These are phyloP conservation scores for Coriolopsis trogii DNA, from an alignment of 1,284 basidiomycete species.

Conservation along the genomic window DNA sequence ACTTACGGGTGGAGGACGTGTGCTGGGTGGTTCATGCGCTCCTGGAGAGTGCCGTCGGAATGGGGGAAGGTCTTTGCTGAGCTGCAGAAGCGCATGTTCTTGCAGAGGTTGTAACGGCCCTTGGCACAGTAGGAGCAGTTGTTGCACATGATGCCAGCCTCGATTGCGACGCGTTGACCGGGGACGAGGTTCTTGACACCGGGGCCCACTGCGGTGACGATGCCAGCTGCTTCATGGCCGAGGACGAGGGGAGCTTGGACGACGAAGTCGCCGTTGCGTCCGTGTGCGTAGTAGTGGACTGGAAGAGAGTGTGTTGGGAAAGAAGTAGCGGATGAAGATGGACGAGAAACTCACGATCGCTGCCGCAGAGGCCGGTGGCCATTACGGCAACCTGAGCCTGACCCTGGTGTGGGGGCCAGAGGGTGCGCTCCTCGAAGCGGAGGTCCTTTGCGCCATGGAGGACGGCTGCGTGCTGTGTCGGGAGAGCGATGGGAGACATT, in stretches of 20 bases:
- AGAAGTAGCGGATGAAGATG: conserved; percentile 22
- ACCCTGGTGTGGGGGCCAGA: conserved; percentile 67
- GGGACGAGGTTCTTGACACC: conserved; percentile 67
- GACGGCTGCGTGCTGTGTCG: conserved; percentile 64
- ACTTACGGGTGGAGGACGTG: conserved; percentile 86
- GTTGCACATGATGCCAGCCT: conserved; percentile 89
- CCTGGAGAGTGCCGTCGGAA: conserved; percentile 89
- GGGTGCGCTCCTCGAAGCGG: conserved; percentile 66
- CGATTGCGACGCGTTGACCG: conserved; percentile 92
- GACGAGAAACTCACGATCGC: conserved; percentile 65
- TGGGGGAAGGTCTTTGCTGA: conserved; percentile 94
- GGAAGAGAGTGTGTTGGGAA: conserved; percentile 13
- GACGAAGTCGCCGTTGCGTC: conserved; percentile 90
- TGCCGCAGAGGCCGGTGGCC: conserved; percentile 91
- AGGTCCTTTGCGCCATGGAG: conserved; percentile 76
- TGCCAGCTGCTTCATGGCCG: conserved; percentile 90
- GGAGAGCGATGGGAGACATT: conserved; percentile 64
- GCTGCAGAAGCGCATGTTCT: conserved; percentile 84
- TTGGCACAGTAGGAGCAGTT: conserved; percentile 65
- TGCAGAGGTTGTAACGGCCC: conserved; percentile 96
- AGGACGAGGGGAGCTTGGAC: conserved; percentile 84
- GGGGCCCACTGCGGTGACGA: conserved; percentile 75
- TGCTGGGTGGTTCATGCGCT: conserved; percentile 86
- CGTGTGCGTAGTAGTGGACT: conserved; percentile 92
- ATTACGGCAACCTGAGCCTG: conserved; percentile 77